A percentile compares a stretch with the other conserved stretches of the same genome.
Evolutionary conservation across 2,329 filamentous ascomycete species (phyloP).

Genomic region (Aspergillus sp.): DNA sequence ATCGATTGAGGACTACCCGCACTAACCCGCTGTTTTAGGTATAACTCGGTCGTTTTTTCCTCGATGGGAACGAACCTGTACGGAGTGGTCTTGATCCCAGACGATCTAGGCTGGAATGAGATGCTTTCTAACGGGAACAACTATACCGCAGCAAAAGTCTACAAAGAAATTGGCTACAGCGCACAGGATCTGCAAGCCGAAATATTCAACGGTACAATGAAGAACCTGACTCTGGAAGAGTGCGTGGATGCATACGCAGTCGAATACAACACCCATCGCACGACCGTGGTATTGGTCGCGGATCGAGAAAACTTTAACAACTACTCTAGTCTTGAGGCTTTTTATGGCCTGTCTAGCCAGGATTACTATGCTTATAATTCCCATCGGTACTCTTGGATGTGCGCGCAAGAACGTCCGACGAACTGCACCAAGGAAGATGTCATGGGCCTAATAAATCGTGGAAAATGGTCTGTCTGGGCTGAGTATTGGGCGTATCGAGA

Average conservation of each 20-base stretch:
- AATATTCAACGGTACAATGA: constrained; percentile 8
- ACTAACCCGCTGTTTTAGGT: not conserved
- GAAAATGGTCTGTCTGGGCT: not conserved
- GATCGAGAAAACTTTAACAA: constrained; percentile 2
- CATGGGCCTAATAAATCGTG: not conserved
- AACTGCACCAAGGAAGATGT: not conserved
- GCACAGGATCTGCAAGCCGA: not conserved
- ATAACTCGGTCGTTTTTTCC: constrained; percentile 16
- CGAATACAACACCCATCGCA: constrained; percentile 6
- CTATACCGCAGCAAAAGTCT: not conserved
- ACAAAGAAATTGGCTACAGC: not conserved
- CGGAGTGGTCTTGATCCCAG: not conserved
- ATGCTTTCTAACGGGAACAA: not conserved
- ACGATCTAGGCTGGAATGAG: not conserved
- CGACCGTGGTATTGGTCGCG: not conserved
- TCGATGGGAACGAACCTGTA: constrained; percentile 10
- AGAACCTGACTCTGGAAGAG: not conserved
- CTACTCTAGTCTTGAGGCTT: not conserved
- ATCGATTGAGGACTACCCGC: not conserved
- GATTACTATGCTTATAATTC: not conserved
- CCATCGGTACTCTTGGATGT: not conserved
- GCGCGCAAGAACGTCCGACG: not conserved
- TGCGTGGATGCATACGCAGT: constrained; percentile 6
- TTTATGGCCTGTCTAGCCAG: not conserved
- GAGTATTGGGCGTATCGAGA: not conserved